Conservation (phyloP, 2,329 filamentous ascomycete genomes). For the Fusarium sp. region DNA sequence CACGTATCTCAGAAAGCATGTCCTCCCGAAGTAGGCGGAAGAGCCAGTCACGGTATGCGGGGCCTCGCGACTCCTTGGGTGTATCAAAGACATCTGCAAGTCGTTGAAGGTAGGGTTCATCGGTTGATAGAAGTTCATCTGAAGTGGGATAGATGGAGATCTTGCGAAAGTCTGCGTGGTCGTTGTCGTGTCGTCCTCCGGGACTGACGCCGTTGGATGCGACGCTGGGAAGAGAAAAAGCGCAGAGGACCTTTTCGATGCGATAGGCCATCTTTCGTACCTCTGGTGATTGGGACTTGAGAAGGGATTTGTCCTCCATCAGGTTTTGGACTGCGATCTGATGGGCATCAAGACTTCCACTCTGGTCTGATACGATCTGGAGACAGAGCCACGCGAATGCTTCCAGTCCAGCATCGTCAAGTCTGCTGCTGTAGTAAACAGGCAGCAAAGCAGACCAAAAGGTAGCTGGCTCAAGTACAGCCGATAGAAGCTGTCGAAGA, state of each 20-base stretch:
- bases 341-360: constrained; percentile 25
- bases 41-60: constrained; percentile 73
- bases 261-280: constrained; percentile 46
- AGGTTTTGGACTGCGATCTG: constrained; percentile 36
- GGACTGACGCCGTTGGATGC: constrained; percentile 46
- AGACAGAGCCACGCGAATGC: constrained; percentile 61
- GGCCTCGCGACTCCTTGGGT: constrained; percentile 50
- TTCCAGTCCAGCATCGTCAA: constrained; percentile 47
- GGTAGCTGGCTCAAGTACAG: constrained; percentile 61
- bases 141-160: constrained; percentile 74
- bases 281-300: constrained; percentile 35
- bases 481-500: constrained; percentile 49
- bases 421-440: constrained; percentile 38
- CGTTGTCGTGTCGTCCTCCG: constrained; percentile 80
- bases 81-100: constrained; percentile 60
- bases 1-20: constrained; percentile 73
- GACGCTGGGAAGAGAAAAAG: constrained; percentile 19
- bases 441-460: constrained; percentile 63
- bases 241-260: constrained; percentile 52
- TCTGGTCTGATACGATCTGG: constrained; percentile 51
- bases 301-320: constrained; percentile 38
- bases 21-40: constrained; percentile 79
- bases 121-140: constrained; percentile 68
- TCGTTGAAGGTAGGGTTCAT: constrained; percentile 65
- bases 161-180: constrained; percentile 68